A percentile compares a stretch with the other conserved stretches of the same genome.
Conservation (phyloP, 768 basidiomycete genomes). For the Tricholoma matsutake region DNA sequence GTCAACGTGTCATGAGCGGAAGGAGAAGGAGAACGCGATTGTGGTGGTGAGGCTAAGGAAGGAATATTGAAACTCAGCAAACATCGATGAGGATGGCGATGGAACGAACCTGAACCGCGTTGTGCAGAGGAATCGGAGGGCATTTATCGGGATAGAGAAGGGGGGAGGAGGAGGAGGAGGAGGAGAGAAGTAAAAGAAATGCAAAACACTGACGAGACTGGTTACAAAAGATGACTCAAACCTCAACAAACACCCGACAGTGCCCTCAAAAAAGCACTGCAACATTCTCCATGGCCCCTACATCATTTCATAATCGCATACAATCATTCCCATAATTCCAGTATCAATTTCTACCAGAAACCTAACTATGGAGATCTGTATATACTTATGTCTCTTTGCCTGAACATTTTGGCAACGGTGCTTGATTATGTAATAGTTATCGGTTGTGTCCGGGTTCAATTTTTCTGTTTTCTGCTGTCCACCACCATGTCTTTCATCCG, state of each 20-base stretch:
- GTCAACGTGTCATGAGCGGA: constrained; percentile 74
- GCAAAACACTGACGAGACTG: constrained; percentile 5
- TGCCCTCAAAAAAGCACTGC: background rate
- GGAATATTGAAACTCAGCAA: background rate
- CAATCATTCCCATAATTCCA: background rate
- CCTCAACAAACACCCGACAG: background rate
- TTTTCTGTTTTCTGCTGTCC: background rate
- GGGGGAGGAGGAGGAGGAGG: constrained; percentile 30
- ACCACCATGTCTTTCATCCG: constrained; percentile 53
- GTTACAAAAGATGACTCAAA: constrained; percentile 1
- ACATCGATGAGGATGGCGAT: background rate
- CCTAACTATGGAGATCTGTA: too few species aligned
- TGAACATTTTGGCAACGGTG: background rate
- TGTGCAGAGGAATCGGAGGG: constrained; percentile 59
- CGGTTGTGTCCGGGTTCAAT: background rate
- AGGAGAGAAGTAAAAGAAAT: constrained; percentile 10
- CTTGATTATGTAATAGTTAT: background rate
- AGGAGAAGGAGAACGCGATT: constrained; percentile 76
- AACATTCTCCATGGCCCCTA: background rate
- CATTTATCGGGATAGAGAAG: constrained; percentile 44
- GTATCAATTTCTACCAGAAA: background rate
- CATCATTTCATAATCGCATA: background rate
- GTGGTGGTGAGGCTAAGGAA: constrained; percentile 53
- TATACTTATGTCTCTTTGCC: too few species aligned
- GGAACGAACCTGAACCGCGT: constrained; percentile 51